A percentile compares a stretch with the other conserved stretches of the same genome.
Conservation (phyloP, 2,329 filamentous ascomycete genomes). For the Epichloe brachyelytri region DNA sequence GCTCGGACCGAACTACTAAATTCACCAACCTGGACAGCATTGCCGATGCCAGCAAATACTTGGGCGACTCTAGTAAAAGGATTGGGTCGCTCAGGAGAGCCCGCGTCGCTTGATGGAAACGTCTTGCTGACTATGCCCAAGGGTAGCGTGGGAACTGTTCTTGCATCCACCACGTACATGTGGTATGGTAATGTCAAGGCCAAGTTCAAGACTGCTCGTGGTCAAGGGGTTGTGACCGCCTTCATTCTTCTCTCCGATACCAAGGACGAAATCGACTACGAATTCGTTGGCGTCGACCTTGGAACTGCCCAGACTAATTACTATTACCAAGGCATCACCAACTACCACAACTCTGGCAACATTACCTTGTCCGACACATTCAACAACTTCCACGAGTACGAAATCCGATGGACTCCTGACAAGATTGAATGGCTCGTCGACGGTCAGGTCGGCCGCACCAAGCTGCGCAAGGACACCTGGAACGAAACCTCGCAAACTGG, state of each 20-base stretch:
- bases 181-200: slow-evolving; percentile 95
- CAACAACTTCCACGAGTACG: slow-evolving; percentile 73
- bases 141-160: slow-evolving; percentile 71
- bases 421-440: slow-evolving; percentile 78
- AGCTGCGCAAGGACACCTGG: slow-evolving; percentile 70
- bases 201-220: slow-evolving; percentile 71
- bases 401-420: slow-evolving; percentile 86
- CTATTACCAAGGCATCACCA: slow-evolving; percentile 87
- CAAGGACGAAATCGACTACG: slow-evolving; percentile 97
- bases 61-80: slow-evolving; percentile 69
- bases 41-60: slow-evolving; percentile 62
- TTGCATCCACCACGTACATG: slow-evolving; percentile 75
- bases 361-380: slow-evolving; percentile 59
- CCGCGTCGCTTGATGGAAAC: slow-evolving; percentile 53
- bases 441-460: slow-evolving; percentile 59
- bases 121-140: slow-evolving; percentile 82
- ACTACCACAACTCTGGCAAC: slow-evolving; percentile 69
- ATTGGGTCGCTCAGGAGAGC: slow-evolving; percentile 79
- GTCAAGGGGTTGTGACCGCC: slow-evolving; percentile 83
- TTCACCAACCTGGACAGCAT: slow-evolving; percentile 61
- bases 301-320: slow-evolving; percentile 79
- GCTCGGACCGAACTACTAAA: slow-evolving; percentile 59
- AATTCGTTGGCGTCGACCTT: slow-evolving; percentile 78
- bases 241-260: slow-evolving; percentile 94
- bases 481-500: slow-evolving; percentile 71